Evolutionary conservation across 345 rosid species (phyloP).

Genomic region (Brassica juncea): DNA sequence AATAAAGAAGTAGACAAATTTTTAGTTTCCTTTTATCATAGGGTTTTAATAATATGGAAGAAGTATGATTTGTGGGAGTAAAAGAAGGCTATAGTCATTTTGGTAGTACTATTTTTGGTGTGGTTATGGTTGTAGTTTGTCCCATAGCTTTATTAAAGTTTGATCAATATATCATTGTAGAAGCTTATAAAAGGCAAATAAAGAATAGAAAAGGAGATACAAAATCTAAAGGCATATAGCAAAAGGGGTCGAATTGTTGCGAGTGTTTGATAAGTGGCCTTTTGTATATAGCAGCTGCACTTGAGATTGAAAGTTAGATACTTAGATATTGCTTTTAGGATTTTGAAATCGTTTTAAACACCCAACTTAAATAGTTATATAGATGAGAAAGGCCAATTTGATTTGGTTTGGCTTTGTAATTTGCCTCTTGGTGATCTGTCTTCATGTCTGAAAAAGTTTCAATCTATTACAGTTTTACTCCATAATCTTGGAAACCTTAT

Average conservation of each 20-base stretch:
- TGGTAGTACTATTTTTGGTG: constrained; percentile 37
- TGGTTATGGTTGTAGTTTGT: constrained; percentile 42
- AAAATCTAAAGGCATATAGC: constrained; percentile 44
- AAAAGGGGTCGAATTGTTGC: constrained; percentile 44
- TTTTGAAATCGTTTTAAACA: constrained; percentile 14
- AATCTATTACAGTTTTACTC: not conserved
- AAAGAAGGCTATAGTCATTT: constrained; percentile 37
- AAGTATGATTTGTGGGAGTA: constrained; percentile 16
- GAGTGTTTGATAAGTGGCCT: constrained; percentile 42
- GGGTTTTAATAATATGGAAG: constrained; percentile 30
- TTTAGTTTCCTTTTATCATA: not conserved
- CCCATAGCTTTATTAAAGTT: constrained; percentile 55
- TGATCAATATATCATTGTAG: constrained; percentile 29
- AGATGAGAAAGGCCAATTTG: constrained; percentile 25
- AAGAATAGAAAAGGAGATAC: not conserved
- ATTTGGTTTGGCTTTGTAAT: constrained; percentile 26
- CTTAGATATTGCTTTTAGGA: constrained; percentile 38
- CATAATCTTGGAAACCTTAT: constrained; percentile 17
- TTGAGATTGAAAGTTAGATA: constrained; percentile 37
- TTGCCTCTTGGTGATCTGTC: constrained; percentile 33
- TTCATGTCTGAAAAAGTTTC: not conserved
- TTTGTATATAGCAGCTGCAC: constrained; percentile 29
- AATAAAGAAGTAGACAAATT: not conserved
- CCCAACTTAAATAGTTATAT: not conserved
- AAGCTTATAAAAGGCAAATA: constrained; percentile 27